Base-by-base conservation (phyloP, 768 basidiomycete genomes). In the Cystofilobasidium capitatum region DNA sequence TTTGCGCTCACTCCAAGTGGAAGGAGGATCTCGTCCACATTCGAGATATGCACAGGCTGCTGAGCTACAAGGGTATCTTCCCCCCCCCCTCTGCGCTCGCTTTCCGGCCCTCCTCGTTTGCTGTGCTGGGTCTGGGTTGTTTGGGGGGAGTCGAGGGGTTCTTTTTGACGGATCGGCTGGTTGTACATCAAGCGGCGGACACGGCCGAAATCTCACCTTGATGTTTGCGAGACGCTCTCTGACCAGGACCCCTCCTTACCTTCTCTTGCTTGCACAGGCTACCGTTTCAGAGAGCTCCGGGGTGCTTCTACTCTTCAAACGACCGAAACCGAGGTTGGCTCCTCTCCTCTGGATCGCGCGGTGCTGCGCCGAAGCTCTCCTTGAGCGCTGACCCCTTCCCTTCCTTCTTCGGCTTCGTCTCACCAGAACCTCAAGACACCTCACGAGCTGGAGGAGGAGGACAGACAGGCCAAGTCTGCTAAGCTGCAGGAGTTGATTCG, bases 401-500 rank as follows among this genome's bases (percentile, higher is more conserved):
- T 0, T 47, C 20, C 47, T 42, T 13, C 6, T 8, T 58, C 60
- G 42, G 58, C 24, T 58, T 26, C 17, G 42, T 29, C 64, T 6
- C 22, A 36, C 17, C 72, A 92, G 89, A 89, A 87, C 71, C 80
- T 99, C 35, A 98, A 97, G 80, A 86, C 89, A 0, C 93, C 96
- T 0, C 91, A 93, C 65, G 94, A 99, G 76, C 83, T 99, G 2
- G 96, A 99, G 75, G 86, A 85, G 68, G 96, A 98, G 75, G 96
- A 99, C 75, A 83, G 96, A 16, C 86, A 86, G 69, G 96, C 94
- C 0, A 94, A 99, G 75, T 86, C 87, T 0, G 96, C 96, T 0
- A 98, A 99, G 80, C 82, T 99, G n/a, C 96, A 99, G 78, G 96
- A 99, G 76, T 84, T 98, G 44, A 97, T 99, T 67, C 85, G 96